phyloP scores from a whole-genome alignment of 2,329 filamentous ascomycete genomes.

The Diplodia mutila region DNA sequence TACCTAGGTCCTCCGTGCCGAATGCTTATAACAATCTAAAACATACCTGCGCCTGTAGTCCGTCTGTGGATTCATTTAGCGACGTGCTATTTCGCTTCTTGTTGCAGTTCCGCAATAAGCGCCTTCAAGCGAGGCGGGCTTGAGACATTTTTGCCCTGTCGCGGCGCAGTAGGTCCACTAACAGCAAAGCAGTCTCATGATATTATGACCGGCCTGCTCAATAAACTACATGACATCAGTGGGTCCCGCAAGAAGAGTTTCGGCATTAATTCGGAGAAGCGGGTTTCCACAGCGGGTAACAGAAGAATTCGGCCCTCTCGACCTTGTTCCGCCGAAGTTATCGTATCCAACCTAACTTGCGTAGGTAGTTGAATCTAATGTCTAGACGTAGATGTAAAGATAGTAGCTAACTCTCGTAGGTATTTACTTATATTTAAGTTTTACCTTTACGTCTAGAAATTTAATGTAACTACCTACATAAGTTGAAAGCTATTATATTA shows the following conservation, averaged over 20 bases:
- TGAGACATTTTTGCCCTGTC: background rate
- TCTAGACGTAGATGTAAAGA: too few species aligned
- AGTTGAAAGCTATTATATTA: too few species aligned
- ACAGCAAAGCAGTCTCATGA: background rate
- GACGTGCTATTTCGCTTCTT: conserved; percentile 12
- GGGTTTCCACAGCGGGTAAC: too few species aligned
- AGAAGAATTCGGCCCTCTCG: too few species aligned
- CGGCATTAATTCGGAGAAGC: background rate
- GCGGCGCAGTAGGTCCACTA: background rate
- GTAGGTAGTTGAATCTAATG: too few species aligned
- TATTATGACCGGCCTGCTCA: background rate
- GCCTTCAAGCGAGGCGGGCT: background rate
- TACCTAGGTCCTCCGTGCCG: background rate
- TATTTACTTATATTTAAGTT: too few species aligned
- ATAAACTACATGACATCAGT: background rate
- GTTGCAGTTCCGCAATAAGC: background rate
- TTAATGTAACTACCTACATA: too few species aligned
- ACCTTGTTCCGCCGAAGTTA: too few species aligned
- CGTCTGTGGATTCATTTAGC: conserved; percentile 4
- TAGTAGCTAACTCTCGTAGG: too few species aligned
- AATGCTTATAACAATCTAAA: background rate
- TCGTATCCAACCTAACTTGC: too few species aligned
- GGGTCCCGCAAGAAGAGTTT: background rate
- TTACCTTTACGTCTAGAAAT: too few species aligned
- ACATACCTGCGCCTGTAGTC: background rate